These are phyloP conservation scores for Adiantum capillusveneris DNA, from an alignment of 75 land plant genomes.

Conservation along the genomic window DNA sequence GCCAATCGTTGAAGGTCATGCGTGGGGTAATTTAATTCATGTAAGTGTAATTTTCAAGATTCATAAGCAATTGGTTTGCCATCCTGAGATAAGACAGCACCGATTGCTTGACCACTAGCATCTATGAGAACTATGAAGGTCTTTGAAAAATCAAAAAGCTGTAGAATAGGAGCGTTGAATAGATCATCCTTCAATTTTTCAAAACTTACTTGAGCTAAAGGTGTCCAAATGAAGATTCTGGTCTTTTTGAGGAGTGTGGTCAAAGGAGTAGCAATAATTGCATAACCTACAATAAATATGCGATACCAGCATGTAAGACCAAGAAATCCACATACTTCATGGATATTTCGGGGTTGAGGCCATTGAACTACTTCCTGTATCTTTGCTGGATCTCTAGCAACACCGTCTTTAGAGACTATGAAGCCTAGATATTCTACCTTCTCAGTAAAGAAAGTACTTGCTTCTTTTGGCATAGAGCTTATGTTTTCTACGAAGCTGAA, in stretches of 20 bases:
- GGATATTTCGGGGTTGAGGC: neutral
- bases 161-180: neutral
- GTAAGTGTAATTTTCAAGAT: neutral
- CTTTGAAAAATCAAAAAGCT: neutral
- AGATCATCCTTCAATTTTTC: neutral
- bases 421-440: too few relatives aligned
- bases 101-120: constrained; percentile 19
- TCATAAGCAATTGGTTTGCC: constrained; percentile 18
- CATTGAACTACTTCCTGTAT: neutral
- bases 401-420: neutral
- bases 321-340: neutral
- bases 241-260: neutral
- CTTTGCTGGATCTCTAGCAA: constrained; percentile 1
- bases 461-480: neutral
- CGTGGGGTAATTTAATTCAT: constrained; percentile 9
- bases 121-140: constrained; percentile 20
- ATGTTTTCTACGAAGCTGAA: neutral
- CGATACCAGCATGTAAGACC: neutral
- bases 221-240: neutral
- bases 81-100: constrained; percentile 19
- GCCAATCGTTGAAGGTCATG: constrained; percentile 21
- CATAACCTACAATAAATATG: neutral
- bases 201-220: neutral
- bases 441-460: neutral
- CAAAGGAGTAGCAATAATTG: neutral